Conservation (phyloP, 768 basidiomycete genomes). For the Leccinum arenicola region DNA sequence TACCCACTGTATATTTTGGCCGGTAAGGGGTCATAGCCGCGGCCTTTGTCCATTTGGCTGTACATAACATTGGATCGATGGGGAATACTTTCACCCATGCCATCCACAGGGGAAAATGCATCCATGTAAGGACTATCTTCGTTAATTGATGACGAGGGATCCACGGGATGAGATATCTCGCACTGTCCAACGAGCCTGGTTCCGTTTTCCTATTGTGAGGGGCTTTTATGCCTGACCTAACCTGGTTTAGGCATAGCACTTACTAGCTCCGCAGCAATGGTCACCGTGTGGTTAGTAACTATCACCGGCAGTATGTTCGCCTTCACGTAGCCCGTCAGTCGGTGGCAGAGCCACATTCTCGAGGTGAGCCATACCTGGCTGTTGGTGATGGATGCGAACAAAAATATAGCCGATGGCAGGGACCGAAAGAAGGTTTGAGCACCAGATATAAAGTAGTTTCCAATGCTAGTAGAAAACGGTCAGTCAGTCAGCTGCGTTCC, state of each 20-base stretch:
- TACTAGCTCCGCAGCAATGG: constrained; percentile 86
- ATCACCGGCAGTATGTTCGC: constrained; percentile 88
- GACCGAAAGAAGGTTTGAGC: constrained; percentile 90
- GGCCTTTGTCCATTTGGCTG: constrained; percentile 48
- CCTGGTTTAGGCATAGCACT: constrained; percentile 49
- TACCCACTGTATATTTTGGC: constrained; percentile 63
- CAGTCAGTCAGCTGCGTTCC: constrained; percentile 2
- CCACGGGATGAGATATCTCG: constrained; percentile 85
- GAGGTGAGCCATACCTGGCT: constrained; percentile 48
- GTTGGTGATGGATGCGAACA: constrained; percentile 88
- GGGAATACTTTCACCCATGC: constrained; percentile 46
- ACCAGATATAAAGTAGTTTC: constrained; percentile 89
- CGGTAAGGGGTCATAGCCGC: constrained; percentile 50
- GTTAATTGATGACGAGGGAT: constrained; percentile 28
- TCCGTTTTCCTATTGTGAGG: constrained; percentile 59
- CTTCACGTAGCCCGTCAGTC: constrained; percentile 29
- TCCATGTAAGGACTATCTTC: constrained; percentile 33
- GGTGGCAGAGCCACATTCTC: constrained; percentile 10
- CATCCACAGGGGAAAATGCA: constrained; percentile 49
- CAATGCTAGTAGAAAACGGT: constrained; percentile 49
- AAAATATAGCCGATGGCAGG: constrained; percentile 88
- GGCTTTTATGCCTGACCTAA: constrained; percentile 25
- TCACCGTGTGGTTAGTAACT: constrained; percentile 93
- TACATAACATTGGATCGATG: constrained; percentile 66
- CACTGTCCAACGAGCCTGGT: constrained; percentile 84